Base-by-base conservation (phyloP, 371 early-diverging fungal genomes). In the Nematocida parisii region DNA sequence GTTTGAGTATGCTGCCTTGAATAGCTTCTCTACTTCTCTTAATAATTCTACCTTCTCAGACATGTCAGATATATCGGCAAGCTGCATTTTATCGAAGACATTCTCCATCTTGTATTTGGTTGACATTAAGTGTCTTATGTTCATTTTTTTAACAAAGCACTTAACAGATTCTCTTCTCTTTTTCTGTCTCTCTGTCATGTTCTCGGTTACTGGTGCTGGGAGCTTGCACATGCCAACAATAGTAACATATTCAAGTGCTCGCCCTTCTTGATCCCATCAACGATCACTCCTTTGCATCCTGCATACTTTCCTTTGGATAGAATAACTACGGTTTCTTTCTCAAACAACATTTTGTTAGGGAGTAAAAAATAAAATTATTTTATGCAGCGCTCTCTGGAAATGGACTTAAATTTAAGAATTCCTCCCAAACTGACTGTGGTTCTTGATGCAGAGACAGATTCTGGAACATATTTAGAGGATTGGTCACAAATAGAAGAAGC, bases 91-190 rank as follows among this genome's bases (percentile, higher is more conserved):
- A 52, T 52, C 45, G 22, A 85, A 47, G 39, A 77, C 84, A 61
- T 84, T 75, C 68, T 87, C 87, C 44, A 81, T 73, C 42, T 73
- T 82, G 68, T 85, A 85, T 71, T 83, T 83, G 24, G 87, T 85
- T n/a, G 85, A 83, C 9, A 85, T 54, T 4, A 85, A 40, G 72
- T 87, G 87, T 45, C 73, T 83, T 6, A 83, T 61, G 66, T 85
- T 87, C 50, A 81, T 73, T 60, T 81, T 85, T 71, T 87, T 87
- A 4, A 85, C 52, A 52, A 87, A 85, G 22, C 72, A 54, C n/a
- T 70, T 50, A 33, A 85, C 72, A 52, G 71, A 81, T n/a, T 50
- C 61, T 46, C 71, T 73, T 62, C 73, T 85, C 46, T 74, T 83
- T 46, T 85, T 84, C 64, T 83, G 64, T 56, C 61, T 73, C 45